Percentiles rank a stretch among this genome's conserved stretches.
Evolutionary conservation across 1,139 yeast genomes (phyloP).

Genomic region (Debaryomyces robertsiae): DNA sequence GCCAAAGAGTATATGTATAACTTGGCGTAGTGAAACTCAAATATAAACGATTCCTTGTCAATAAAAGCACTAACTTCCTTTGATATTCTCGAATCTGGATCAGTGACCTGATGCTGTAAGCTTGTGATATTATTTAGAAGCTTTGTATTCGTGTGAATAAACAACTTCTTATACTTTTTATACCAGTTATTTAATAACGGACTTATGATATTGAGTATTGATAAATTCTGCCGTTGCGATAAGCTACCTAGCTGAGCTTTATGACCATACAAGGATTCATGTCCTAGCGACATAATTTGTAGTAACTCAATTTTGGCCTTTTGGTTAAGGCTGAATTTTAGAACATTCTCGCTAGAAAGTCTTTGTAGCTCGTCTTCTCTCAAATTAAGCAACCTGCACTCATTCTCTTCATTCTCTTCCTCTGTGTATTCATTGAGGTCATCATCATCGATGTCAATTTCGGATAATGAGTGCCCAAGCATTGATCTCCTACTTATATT

Average conservation of each 20-base stretch:
- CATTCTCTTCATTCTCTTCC: conserved; percentile 34
- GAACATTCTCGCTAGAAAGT: conserved; percentile 26
- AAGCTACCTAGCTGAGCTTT: conserved; percentile 57
- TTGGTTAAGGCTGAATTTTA: conserved; percentile 61
- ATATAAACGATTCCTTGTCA: conserved; percentile 70
- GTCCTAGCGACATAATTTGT: conserved; percentile 79
- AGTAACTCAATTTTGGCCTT: conserved; percentile 78
- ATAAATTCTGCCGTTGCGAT: conserved; percentile 67
- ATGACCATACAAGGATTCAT: conserved; percentile 76
- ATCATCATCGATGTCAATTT: conserved; percentile 57
- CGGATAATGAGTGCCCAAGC: conserved; percentile 67
- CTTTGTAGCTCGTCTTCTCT: conserved; percentile 40
- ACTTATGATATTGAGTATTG: conserved; percentile 69
- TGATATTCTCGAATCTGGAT: conserved; percentile 39
- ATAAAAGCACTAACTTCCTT: conserved; percentile 46
- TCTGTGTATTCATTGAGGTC: conserved; percentile 35
- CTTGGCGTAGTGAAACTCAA: conserved; percentile 84
- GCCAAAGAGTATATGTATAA: conserved; percentile 84
- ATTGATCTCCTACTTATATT: conserved; percentile 69
- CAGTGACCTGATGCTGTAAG: conserved; percentile 35
- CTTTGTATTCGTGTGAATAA: conserved; percentile 49
- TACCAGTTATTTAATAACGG: conserved; percentile 84
- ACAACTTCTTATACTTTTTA: conserved; percentile 56
- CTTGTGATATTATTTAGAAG: conserved; percentile 27
- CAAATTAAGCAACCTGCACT: conserved; percentile 35